Conservation (phyloP, 371 early-diverging fungal genomes). For the Blakeslea trispora region DNA sequence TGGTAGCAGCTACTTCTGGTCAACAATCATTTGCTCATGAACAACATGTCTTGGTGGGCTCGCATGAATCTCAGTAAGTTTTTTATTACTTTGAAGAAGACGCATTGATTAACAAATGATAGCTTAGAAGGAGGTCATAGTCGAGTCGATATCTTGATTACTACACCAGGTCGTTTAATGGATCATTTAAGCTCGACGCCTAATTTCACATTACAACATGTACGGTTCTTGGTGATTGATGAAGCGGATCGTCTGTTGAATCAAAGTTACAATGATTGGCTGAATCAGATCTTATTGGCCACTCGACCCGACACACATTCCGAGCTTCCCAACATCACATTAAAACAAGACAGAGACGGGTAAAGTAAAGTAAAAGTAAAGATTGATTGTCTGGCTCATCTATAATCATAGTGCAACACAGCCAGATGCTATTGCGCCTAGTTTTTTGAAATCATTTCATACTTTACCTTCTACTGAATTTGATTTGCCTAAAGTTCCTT, state of each 20-base stretch:
- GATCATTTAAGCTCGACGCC: constrained; percentile 87
- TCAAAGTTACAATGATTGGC: constrained; percentile 93
- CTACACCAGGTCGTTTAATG: constrained; percentile 94
- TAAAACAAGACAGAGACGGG: constrained; percentile 32
- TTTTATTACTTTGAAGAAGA: neutral
- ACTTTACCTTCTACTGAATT: constrained; percentile 53
- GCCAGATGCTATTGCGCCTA: constrained; percentile 61
- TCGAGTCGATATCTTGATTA: constrained; percentile 88
- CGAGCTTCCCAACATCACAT: constrained; percentile 15
- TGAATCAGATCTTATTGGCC: constrained; percentile 78
- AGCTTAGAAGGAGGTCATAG: constrained; percentile 63
- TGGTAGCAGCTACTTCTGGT: constrained; percentile 72
- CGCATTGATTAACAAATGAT: neutral
- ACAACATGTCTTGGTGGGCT: constrained; percentile 68
- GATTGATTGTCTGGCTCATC: neutral
- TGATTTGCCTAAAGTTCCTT: constrained; percentile 55
- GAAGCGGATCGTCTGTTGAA: constrained; percentile 96
- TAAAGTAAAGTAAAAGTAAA: too few relatives aligned
- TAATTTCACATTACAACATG: constrained; percentile 88
- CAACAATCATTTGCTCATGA: constrained; percentile 81
- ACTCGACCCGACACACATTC: constrained; percentile 53
- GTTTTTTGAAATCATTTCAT: constrained; percentile 47
- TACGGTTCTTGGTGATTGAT: constrained; percentile 90
- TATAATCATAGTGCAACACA: constrained; percentile 40
- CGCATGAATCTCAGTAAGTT: constrained; percentile 34